Percentiles rank a stretch among this genome's conserved stretches.
Conservation (phyloP, 1,139 yeast genomes). For the Yamadazyma atlantica region DNA sequence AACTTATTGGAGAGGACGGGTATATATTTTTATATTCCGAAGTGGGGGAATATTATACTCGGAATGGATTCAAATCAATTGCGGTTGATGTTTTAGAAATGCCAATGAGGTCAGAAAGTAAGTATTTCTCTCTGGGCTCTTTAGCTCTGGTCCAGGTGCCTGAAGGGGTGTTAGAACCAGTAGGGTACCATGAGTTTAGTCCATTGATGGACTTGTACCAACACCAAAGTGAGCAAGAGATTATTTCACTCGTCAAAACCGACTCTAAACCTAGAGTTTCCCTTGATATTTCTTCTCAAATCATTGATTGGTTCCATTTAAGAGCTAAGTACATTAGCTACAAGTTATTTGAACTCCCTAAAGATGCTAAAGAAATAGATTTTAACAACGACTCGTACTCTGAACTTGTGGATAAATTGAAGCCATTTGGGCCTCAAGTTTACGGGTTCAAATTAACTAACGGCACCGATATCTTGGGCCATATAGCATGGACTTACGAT, state of each 20-base stretch:
- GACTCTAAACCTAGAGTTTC: slow-evolving; percentile 33
- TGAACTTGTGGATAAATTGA: slow-evolving; percentile 23
- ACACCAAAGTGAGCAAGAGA: slow-evolving; percentile 18
- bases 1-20: slow-evolving; percentile 32
- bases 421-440: slow-evolving; percentile 22
- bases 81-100: slow-evolving; percentile 33
- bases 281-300: slow-evolving; percentile 27
- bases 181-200: slow-evolving; percentile 34
- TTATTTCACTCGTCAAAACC: slow-evolving; percentile 17
- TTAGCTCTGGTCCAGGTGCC: slow-evolving; percentile 32
- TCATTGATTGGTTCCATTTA: slow-evolving; percentile 47
- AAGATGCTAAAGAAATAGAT: background rate
- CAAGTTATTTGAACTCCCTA: slow-evolving; percentile 15
- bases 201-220: slow-evolving; percentile 24
- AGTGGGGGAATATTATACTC: slow-evolving; percentile 64
- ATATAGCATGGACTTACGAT: slow-evolving; percentile 43
- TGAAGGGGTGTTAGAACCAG: slow-evolving; percentile 16
- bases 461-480: slow-evolving; percentile 24
- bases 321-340: slow-evolving; percentile 39
- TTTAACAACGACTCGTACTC: slow-evolving; percentile 23
- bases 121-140: slow-evolving; percentile 2
- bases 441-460: slow-evolving; percentile 32
- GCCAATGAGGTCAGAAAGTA: slow-evolving; percentile 4
- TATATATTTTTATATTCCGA: slow-evolving; percentile 65
- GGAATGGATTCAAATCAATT: slow-evolving; percentile 56